phyloP scores from a whole-genome alignment of 139 green algal species.

The Micractinium sp. region DNA sequence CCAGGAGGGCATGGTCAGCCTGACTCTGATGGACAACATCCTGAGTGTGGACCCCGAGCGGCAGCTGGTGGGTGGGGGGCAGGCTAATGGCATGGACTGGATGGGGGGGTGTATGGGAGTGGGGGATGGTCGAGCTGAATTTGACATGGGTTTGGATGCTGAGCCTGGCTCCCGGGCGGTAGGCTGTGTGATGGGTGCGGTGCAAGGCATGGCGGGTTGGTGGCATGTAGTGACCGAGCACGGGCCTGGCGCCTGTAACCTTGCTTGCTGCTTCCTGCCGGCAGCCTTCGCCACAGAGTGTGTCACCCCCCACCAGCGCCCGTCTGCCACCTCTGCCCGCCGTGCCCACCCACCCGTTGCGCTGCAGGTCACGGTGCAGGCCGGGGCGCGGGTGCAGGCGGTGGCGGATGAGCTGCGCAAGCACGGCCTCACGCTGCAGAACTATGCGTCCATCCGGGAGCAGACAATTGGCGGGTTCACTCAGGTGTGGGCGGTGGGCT shows the following conservation, averaged over 20 bases:
- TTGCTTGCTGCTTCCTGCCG: no score
- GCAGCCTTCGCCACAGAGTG: no score
- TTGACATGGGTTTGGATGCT: background rate
- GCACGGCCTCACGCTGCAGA: constrained; percentile 93
- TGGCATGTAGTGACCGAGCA: no score
- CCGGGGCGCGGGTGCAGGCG: constrained; percentile 58
- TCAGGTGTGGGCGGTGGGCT: constrained; percentile 61
- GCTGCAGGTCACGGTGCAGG: constrained; percentile 49
- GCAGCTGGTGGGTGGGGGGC: constrained; percentile 10
- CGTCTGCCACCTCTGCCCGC: no score
- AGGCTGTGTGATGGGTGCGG: no score
- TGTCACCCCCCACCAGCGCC: no score
- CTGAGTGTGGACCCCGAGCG: constrained; percentile 79
- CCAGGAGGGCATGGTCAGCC: constrained; percentile 88
- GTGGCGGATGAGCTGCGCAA: constrained; percentile 77
- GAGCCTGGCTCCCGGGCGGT: background rate
- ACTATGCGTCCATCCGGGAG: constrained; percentile 96
- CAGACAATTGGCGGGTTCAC: constrained; percentile 95
- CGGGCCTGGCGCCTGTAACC: no score
- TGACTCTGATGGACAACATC: constrained; percentile 91
- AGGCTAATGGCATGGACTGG: background rate
- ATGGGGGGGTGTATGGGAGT: background rate
- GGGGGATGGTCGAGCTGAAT: no score
- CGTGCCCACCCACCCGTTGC: no score
- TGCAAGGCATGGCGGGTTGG: no score